phyloP scores from a whole-genome alignment of 176 grass and related monocot genomes.

The Dactylis glomerata region DNA sequence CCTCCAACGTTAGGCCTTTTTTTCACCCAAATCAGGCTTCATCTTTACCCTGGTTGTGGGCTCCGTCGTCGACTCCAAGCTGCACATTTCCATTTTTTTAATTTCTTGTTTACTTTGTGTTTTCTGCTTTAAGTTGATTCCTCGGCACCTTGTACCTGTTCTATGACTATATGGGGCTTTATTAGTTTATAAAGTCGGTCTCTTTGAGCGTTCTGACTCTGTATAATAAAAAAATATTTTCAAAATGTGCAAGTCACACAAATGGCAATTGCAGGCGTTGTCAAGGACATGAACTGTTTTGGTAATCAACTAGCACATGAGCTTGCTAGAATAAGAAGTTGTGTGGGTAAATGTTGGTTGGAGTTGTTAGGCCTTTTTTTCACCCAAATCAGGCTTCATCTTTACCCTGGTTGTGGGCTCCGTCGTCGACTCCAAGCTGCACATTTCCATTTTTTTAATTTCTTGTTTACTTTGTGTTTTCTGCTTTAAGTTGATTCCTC shows the following conservation, averaged over 20 bases:
- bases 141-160: not conserved
- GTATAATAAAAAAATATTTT: no score
- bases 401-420: not conserved
- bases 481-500: not conserved
- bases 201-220: no score
- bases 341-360: not conserved
- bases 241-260: no score
- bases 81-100: not conserved
- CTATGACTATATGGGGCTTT: not conserved
- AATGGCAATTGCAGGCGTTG: not conserved
- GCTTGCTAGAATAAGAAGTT: not conserved
- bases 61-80: not conserved
- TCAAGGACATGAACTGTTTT: not conserved
- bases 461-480: not conserved
- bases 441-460: not conserved
- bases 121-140: not conserved
- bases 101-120: not conserved
- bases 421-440: not conserved
- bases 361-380: not conserved
- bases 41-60: not conserved
- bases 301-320: not conserved
- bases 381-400: not conserved
- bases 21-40: not conserved
- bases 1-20: not conserved
- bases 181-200: no score